These are phyloP conservation scores for Solanum boliviense DNA, from an alignment of 257 asterid genomes.

Conservation along the genomic window DNA sequence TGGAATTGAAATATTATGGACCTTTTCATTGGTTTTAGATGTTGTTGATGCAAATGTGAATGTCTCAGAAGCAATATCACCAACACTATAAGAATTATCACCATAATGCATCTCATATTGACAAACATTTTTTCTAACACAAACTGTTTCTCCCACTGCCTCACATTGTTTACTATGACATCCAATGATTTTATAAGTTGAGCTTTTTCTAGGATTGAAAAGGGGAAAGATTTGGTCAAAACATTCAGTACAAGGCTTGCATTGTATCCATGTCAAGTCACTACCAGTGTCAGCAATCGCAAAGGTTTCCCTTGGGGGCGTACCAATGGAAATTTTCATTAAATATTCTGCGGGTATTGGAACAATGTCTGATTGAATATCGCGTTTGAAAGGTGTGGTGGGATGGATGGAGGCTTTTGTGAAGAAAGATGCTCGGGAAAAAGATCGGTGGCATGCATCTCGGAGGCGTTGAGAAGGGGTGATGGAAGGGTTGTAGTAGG, in stretches of 20 bases:
- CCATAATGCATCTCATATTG: constrained; percentile 22
- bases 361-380: neutral
- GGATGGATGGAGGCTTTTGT: neutral
- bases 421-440: constrained; percentile 23
- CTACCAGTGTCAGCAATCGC: constrained; percentile 62
- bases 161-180: constrained; percentile 22
- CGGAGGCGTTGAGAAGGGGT: constrained; percentile 19
- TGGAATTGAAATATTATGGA: neutral
- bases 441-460: constrained; percentile 18
- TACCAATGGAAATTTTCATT: constrained; percentile 36
- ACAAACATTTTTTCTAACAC: constrained; percentile 12
- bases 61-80: constrained; percentile 37
- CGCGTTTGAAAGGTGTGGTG: neutral
- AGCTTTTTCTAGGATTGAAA: constrained; percentile 23
- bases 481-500: constrained; percentile 18
- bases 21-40: neutral
- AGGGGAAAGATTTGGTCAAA: constrained; percentile 34
- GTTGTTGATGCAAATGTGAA: constrained; percentile 18
- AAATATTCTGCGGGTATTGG: constrained; percentile 29
- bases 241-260: constrained; percentile 37
- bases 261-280: constrained; percentile 56
- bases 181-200: constrained; percentile 5
- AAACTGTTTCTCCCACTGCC: neutral
- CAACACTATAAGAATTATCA: constrained; percentile 19
- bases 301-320: constrained; percentile 28